Evolutionary conservation across 257 asterid genomes (phyloP), one percentile per base, ranked within the genome.

Genomic region (Penstemon newberryi): DNA sequence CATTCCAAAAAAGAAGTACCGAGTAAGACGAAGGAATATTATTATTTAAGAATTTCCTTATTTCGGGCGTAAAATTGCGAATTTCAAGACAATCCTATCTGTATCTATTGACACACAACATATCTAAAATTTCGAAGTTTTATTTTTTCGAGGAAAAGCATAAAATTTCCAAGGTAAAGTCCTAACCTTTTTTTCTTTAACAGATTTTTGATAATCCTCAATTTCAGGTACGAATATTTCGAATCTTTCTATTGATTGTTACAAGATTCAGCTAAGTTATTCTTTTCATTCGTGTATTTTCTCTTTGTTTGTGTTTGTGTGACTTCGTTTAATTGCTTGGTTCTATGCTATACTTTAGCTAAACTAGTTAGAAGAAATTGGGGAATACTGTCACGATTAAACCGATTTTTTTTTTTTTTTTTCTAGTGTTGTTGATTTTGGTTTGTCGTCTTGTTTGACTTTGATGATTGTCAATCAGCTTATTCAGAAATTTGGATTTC

Each of bases 81-180:
- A 55, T 74, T 50, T 74, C 84, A 46, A 83, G 87, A 70, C 70
- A 46, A 7, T 13, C 40, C 10, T 44, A 57, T 50, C 3, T 55
- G 2, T 15, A 40, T 60, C 33, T n/a, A 12, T 10, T 12, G 37
- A 43, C 49, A 6, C 11, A 2, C 10, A 42, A 46, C 8, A n/a
- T 45, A 54, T 60, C 13, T 19, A 49, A 9, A 3, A 11, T 25
- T 25, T 25, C 33, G 33, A 25, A 25, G 33, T 25, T 6, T n/a
- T 5, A 45, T 46, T 63, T 12, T 39, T 33, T 37, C 25, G 10
- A 3, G 8, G 8, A 12, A 51, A 18, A 12, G 6, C 33, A 46
- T 6, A n/a, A 63, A 5, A 18, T 39, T 39, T 18, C 54, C 7
- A 9, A 4, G 10, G 39, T 11, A 6, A 25, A 33, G 13, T 63